Percentiles rank a stretch among this genome's conserved stretches.
These are phyloP conservation scores for Diaporthe citrichinensis DNA, from an alignment of 2,329 filamentous ascomycete genomes.

Conservation along the genomic window DNA sequence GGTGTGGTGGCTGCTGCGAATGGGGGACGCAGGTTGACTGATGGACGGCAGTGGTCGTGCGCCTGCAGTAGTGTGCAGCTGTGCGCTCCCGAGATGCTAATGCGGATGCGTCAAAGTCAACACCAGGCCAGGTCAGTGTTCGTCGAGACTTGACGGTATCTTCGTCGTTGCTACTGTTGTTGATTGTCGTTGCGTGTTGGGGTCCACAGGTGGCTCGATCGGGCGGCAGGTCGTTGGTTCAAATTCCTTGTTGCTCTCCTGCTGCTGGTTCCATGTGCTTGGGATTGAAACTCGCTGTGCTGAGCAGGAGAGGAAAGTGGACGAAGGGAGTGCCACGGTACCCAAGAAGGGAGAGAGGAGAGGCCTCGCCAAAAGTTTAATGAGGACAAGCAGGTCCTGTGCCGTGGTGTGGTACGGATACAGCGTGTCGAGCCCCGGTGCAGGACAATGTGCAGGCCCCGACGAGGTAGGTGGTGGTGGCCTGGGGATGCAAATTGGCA, in stretches of 20 bases:
- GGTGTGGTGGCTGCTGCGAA: not conserved
- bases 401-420: constrained; percentile 11
- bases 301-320: constrained; percentile 25
- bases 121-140: not conserved
- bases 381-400: constrained; percentile 21
- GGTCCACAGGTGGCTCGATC: constrained; percentile 13
- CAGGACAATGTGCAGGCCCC: constrained; percentile 9
- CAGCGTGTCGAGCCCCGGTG: constrained; percentile 10
- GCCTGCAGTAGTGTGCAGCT: constrained; percentile 35
- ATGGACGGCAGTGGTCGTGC: constrained; percentile 30
- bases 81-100: constrained; percentile 11
- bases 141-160: not conserved
- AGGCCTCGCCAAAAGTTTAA: constrained; percentile 28
- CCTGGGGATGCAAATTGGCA: constrained; percentile 31
- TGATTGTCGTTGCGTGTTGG: not conserved
- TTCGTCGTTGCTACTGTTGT: not conserved
- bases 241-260: not conserved
- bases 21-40: not conserved
- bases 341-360: constrained; percentile 17
- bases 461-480: constrained; percentile 2
- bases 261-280: not conserved
- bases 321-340: constrained; percentile 14
- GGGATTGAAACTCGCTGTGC: not conserved
- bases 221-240: not conserved
- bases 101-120: constrained; percentile 2